Base-by-base conservation (phyloP, 257 asterid species). In the Rehmannia glutinosa region DNA sequence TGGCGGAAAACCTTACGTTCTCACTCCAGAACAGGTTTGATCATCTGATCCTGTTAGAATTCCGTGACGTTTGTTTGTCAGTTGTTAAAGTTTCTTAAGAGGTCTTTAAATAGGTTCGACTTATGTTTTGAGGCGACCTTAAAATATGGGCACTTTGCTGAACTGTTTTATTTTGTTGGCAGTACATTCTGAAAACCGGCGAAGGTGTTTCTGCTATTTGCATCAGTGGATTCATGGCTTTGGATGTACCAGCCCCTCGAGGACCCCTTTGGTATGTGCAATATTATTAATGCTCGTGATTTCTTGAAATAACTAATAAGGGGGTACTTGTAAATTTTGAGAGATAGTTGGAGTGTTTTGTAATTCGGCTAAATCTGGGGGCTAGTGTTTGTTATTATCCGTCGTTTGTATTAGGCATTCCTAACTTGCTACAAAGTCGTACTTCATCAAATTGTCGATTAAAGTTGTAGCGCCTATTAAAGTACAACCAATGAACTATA, bases 211-310 rank as follows among this genome's bases (percentile, higher is more conserved):
- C 83, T n/a, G 54, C 88, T 19, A 46, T 86, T 36, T 93, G 99
- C 75, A 57, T 93, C 71, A 93, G 99, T 56, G 97, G 96, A 53
- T 93, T 93, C 81, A 81, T 82, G 88, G 96, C 99, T 61, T 62
- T 93, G 69, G 99, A 93, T 50, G 77, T 93, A 25, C 84, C 95
- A 1, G 79, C 95, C 36, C 97, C 99, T 56, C 84, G 86, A 6
- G 99, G 99, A 43, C 99, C 99, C 55, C 85, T 93, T 9, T 93
- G 99, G 99, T 93, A 80, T 9, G 85, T 66, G 38, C 50, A 19
- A 43, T 58, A 23, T 43, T 15, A 2, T 56, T 19, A 8, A 15
- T 10, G 10, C 13, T 51, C 39, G 2, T 45, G 47, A 33, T 50
- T 24, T 28, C 49, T 9, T 38, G 8, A 42, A 24, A 8, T 10